A percentile compares a stretch with the other conserved stretches of the same genome.
These are phyloP conservation scores for Nitzschia putrida DNA, from an alignment of 108 stramenopile genomes.

Conservation along the genomic window DNA sequence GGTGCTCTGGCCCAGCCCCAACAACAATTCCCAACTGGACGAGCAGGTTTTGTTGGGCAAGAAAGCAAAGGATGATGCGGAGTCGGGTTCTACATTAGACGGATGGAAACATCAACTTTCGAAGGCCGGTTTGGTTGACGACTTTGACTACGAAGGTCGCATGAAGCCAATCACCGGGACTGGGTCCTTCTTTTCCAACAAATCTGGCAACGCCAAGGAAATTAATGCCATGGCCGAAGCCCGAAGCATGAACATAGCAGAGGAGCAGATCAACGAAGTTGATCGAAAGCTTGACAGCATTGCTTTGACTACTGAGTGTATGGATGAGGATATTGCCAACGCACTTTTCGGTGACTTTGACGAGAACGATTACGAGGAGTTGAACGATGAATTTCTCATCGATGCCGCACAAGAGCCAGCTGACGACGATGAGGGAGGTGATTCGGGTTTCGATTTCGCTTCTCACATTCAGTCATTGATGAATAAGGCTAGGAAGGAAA, in stretches of 20 bases:
- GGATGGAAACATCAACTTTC: constrained; percentile 38
- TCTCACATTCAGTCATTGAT: constrained; percentile 89
- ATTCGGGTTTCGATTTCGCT: constrained; percentile 88
- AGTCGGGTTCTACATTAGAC: constrained; percentile 5
- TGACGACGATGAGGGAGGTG: constrained; percentile 28
- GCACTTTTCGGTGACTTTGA: constrained; percentile 86
- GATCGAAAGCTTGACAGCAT: constrained; percentile 80
- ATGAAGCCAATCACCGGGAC: constrained; percentile 80
- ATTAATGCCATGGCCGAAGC: constrained; percentile 43
- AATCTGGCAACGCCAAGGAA: constrained; percentile 18
- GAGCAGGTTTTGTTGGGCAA: constrained; percentile 37
- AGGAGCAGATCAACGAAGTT: constrained; percentile 74
- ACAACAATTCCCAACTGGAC: constrained; percentile 55
- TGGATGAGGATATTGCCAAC: constrained; percentile 93
- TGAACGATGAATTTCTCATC: constrained; percentile 94
- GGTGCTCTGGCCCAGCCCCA: constrained; percentile 68
- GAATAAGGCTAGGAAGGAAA: constrained; percentile 71
- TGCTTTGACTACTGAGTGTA: constrained; percentile 82
- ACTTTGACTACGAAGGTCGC: constrained; percentile 89
- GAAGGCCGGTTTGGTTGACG: constrained; percentile 53
- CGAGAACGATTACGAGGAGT: constrained; percentile 82
- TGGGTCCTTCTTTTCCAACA: constrained; percentile 39
- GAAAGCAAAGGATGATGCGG: background rate
- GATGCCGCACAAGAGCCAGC: constrained; percentile 80
- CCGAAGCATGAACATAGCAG: constrained; percentile 38